Percentiles rank a stretch among this genome's conserved stretches.
These are phyloP conservation scores for Aurantiochytrium sp. DNA, from an alignment of 108 stramenopile genomes.

Conservation along the genomic window DNA sequence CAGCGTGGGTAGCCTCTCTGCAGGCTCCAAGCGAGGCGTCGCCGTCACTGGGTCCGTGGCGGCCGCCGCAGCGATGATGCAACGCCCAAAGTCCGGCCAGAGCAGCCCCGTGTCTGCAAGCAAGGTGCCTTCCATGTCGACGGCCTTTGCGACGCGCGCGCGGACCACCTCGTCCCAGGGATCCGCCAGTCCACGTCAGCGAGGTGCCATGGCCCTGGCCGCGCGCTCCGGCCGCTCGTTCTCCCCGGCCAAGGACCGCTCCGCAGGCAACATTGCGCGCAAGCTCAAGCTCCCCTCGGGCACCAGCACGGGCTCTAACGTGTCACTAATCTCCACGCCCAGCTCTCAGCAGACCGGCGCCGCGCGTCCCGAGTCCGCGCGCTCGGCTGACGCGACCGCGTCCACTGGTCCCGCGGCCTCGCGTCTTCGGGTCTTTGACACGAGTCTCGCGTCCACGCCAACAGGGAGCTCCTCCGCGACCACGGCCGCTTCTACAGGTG, in stretches of 20 bases:
- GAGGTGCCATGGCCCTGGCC: background rate
- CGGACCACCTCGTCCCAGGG: background rate
- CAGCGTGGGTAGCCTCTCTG: background rate
- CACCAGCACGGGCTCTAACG: background rate
- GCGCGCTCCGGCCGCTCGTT: background rate
- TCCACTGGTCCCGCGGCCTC: too few relatives aligned
- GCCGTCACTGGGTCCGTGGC: background rate
- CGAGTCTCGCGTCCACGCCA: too few relatives aligned
- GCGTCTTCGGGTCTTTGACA: too few relatives aligned
- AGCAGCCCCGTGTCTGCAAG: background rate
- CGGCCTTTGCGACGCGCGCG: background rate
- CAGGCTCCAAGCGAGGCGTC: background rate
- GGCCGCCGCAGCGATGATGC: background rate
- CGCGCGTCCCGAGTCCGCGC: too few relatives aligned
- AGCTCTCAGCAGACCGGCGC: too few relatives aligned
- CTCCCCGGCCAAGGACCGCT: background rate
- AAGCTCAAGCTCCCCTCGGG: background rate
- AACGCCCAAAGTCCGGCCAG: background rate
- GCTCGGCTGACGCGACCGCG: too few relatives aligned
- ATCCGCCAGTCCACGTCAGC: background rate
- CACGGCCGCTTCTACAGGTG: too few relatives aligned
- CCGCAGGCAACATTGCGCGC: constrained; percentile 6
- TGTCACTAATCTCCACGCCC: background rate
- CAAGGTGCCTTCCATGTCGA: background rate
- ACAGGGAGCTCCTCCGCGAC: too few relatives aligned